Evolutionary conservation across 371 early-diverging fungal genomes (phyloP).

Genomic region (Chytridiales sp.): DNA sequence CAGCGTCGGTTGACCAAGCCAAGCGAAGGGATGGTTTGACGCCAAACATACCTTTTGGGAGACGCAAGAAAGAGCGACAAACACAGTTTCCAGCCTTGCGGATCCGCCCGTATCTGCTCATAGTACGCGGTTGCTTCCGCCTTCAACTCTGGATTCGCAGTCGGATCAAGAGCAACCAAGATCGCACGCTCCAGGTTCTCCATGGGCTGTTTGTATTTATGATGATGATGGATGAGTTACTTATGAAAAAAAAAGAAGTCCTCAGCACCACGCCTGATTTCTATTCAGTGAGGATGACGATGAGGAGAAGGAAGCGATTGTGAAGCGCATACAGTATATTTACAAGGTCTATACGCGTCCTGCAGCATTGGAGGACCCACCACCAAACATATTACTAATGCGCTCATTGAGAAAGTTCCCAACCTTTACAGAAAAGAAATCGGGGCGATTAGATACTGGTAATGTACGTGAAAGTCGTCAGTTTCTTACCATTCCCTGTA

Average conservation of each 20-base stretch:
- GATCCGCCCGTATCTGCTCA: slow-evolving; percentile 73
- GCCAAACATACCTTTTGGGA: slow-evolving; percentile 60
- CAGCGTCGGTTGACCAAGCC: background rate
- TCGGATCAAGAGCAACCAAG: slow-evolving; percentile 29
- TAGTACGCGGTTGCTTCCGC: slow-evolving; percentile 81
- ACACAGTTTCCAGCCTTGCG: slow-evolving; percentile 86
- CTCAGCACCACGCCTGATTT: no score
- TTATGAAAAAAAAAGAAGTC: no score
- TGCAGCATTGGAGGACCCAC: slow-evolving; percentile 17
- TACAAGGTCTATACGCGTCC: slow-evolving; percentile 6
- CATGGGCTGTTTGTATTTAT: no score
- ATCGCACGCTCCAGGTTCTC: slow-evolving; percentile 44
- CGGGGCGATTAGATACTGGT: no score
- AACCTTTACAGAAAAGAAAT: no score
- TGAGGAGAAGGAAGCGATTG: no score
- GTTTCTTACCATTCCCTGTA: slow-evolving; percentile 41
- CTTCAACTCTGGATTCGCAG: slow-evolving; percentile 26
- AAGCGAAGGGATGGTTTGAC: background rate
- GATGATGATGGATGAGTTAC: no score
- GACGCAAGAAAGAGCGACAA: slow-evolving; percentile 72
- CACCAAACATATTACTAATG: slow-evolving; percentile 46
- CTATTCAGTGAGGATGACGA: no score
- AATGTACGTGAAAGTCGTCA: no score
- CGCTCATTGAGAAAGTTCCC: slow-evolving; percentile 40
- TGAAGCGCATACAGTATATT: no score